phyloP scores from a whole-genome alignment of 441 rosid species.

The Erodium chrysanthum region DNA sequence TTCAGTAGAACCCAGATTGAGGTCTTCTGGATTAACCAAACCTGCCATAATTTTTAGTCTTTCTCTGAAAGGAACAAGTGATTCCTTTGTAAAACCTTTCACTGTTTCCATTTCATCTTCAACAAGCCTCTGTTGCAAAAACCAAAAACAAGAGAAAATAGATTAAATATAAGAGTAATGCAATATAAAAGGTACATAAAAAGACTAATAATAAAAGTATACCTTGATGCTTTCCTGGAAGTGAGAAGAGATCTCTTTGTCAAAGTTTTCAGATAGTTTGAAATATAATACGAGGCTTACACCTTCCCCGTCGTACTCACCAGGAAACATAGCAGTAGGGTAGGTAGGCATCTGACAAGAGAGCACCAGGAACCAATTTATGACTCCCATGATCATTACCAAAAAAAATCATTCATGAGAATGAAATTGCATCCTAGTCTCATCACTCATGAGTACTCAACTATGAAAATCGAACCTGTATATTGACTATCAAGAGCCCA shows the following conservation, averaged over 20 bases:
- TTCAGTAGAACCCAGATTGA: constrained; percentile 58
- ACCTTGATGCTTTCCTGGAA: constrained; percentile 69
- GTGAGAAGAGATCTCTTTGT: constrained; percentile 46
- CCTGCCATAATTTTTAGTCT: constrained; percentile 69
- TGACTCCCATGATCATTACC: neutral
- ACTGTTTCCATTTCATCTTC: constrained; percentile 66
- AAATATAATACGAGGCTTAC: constrained; percentile 74
- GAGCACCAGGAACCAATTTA: neutral
- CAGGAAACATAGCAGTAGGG: constrained; percentile 53
- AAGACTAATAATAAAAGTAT: neutral
- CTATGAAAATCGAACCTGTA: constrained; percentile 31
- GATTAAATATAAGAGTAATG: neutral
- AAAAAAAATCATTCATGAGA: neutral
- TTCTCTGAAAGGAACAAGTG: constrained; percentile 60
- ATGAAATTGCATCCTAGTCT: neutral
- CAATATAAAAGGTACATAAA: too few relatives aligned
- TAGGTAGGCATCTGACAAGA: constrained; percentile 56
- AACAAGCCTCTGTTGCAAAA: constrained; percentile 44
- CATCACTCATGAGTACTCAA: neutral
- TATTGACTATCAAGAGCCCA: constrained; percentile 51
- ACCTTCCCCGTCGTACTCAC: constrained; percentile 71
- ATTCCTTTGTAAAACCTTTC: constrained; percentile 56
- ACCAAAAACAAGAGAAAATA: neutral
- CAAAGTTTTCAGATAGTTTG: constrained; percentile 42
- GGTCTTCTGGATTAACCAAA: constrained; percentile 63